Evolutionary conservation across 352 stramenopile species (phyloP), one percentile per base, ranked within the genome.

Genomic region (Pythium rhizo-oryzae): DNA sequence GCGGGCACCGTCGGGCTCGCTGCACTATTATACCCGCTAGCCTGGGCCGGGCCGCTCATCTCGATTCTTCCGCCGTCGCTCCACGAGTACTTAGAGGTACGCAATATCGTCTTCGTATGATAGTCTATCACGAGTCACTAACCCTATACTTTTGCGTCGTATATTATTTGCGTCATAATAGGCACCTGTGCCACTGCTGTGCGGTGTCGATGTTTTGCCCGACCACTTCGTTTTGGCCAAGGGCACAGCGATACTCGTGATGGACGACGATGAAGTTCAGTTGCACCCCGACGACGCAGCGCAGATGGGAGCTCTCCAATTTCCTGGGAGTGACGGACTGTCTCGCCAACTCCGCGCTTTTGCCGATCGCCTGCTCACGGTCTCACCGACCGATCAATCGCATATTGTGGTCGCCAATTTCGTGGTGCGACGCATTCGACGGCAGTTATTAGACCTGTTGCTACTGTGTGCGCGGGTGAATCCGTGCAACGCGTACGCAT

Each of bases 41-140:
- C 23, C 9, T 75, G 68, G 68, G 68, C 68, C 19, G 68, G 68
- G 11, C 63, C 68, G 24, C 57, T 75, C n/a, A 75, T 75, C 19
- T 55, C 59, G 15, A 71, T 75, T 44, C 59, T 75, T 9, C 68
- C 68, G 18, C 62, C 62, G 6, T 44, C 62, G 1, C 18, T 75
- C 8, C 52, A 68, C 24, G 68, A 75, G 44, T 75, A 75, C 21
- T 35, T 75, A 12, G 68, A 75, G 62, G 68, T 71, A 49, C 11
- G 54, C 21, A 25, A 24, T 19, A 15, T 33, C 28, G 6, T 33
- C 28, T 6, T 33, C 28, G 28, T 33, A 7, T 6, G 28, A 33
- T 33, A 6, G 28, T n/a, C 28, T 33, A 2, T 33, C 28, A 6
- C 28, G 6, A 2, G 28, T 33, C 28, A 33, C 28, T 33, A 33